Conservation (phyloP, 139 green algal species). For the Parachlorella kessleri region DNA sequence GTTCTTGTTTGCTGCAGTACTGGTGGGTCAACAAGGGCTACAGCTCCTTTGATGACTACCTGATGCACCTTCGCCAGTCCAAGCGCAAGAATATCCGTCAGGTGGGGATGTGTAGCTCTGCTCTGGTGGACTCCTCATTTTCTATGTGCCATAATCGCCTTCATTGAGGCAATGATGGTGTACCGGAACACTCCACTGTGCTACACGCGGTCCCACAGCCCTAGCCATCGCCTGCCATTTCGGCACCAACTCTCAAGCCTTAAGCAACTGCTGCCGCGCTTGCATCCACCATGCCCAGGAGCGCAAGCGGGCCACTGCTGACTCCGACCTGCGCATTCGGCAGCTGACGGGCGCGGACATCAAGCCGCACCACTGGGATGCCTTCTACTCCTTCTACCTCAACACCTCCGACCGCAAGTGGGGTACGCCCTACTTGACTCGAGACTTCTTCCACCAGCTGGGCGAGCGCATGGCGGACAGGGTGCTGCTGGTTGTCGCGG, state of each 20-base stretch:
- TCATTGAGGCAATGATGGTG: too few species aligned
- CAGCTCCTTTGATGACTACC: conserved; percentile 36
- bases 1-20: conserved; percentile 43
- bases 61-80: conserved; percentile 79
- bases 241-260: too few species aligned
- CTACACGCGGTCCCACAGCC: too few species aligned
- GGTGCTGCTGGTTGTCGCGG: conserved; percentile 85
- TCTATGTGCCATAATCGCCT: too few species aligned
- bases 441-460: conserved; percentile 86
- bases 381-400: conserved; percentile 82
- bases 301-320: conserved; percentile 71
- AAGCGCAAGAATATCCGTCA: conserved; percentile 92
- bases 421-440: conserved; percentile 87
- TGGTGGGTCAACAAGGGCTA: conserved; percentile 62
- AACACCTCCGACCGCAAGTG: conserved; percentile 81
- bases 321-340: conserved; percentile 60
- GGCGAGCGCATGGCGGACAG: conserved; percentile 64
- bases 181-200: too few species aligned
- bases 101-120: conserved; percentile 49
- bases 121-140: too few species aligned
- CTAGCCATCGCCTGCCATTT: too few species aligned
- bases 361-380: conserved; percentile 74
- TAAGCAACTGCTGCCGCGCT: too few species aligned
- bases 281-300: too few species aligned
- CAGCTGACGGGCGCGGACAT: conserved; percentile 70